Conservation (phyloP, 2,329 filamentous ascomycete species). For the Alternaria sp. region DNA sequence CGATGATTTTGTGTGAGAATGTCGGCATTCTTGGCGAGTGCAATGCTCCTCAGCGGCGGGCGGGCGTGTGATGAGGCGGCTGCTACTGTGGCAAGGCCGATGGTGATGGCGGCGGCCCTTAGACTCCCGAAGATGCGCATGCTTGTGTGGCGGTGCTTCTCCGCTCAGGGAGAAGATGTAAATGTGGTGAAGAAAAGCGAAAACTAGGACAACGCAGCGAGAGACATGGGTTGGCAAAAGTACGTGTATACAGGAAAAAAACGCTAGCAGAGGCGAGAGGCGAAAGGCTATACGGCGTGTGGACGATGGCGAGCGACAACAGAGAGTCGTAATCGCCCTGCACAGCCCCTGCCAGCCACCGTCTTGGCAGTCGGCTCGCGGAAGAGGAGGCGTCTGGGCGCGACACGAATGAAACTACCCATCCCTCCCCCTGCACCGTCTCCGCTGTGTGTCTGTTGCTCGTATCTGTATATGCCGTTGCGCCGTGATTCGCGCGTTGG, state of each 20-base stretch:
- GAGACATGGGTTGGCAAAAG: constrained; percentile 40
- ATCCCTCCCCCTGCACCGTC: constrained; percentile 7
- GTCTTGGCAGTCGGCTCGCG: constrained; percentile 26
- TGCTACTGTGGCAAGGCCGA: constrained; percentile 37
- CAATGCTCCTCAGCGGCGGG: constrained; percentile 78
- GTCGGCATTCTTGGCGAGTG: constrained; percentile 74
- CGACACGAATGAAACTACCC: constrained; percentile 32
- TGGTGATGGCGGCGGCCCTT: constrained; percentile 27
- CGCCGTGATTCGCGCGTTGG: not conserved
- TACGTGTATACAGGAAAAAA: constrained; percentile 15
- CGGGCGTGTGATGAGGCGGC: constrained; percentile 57
- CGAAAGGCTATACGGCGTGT: constrained; percentile 20
- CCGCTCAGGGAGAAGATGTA: constrained; percentile 27
- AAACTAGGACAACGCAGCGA: constrained; percentile 35
- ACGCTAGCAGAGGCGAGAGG: constrained; percentile 18
- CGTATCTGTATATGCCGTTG: constrained; percentile 5
- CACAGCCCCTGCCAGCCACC: constrained; percentile 29
- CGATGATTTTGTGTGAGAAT: constrained; percentile 82
- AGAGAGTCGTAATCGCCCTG: constrained; percentile 37
- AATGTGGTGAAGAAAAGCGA: not conserved
- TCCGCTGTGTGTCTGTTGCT: not conserved
- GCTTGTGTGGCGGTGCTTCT: constrained; percentile 34
- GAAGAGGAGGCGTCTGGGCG: constrained; percentile 29
- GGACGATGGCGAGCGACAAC: constrained; percentile 26
- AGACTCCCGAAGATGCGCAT: constrained; percentile 43